A percentile compares a stretch with the other conserved stretches of the same genome.
Conservation (phyloP, 179 eudicot species). For the Drosera spatulata region DNA sequence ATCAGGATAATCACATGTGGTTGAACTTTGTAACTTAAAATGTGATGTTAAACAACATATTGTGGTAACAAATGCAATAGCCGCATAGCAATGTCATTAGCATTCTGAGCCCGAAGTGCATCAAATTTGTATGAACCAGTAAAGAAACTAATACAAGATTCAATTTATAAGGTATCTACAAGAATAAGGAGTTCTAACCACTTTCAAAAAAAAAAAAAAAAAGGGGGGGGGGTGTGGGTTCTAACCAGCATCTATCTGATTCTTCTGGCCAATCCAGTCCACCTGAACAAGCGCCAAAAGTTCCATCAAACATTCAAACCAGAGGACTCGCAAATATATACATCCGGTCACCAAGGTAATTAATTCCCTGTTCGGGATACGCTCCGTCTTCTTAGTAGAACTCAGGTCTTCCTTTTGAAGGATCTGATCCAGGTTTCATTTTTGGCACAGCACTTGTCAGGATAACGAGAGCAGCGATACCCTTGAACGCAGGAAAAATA, state of each 20-base stretch:
- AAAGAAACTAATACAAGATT: too few relatives aligned
- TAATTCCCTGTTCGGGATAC: slow-evolving; percentile 69
- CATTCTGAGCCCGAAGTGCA: too few relatives aligned
- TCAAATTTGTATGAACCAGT: too few relatives aligned
- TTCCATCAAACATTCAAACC: slow-evolving; percentile 1
- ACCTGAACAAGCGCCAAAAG: slow-evolving; percentile 33
- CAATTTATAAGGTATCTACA: background rate
- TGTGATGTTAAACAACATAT: too few relatives aligned
- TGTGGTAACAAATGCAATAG: too few relatives aligned
- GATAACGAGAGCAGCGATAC: slow-evolving; percentile 50
- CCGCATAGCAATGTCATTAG: too few relatives aligned
- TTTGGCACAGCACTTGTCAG: slow-evolving; percentile 90
- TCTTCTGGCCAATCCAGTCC: slow-evolving; percentile 98
- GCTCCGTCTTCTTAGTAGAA: slow-evolving; percentile 77
- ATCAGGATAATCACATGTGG: background rate
- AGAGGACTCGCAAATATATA: background rate
- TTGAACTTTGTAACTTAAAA: too few relatives aligned
- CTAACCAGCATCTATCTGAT: slow-evolving; percentile 90
- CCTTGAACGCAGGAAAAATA: slow-evolving; percentile 22
- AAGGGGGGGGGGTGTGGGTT: too few relatives aligned
- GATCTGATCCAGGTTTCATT: slow-evolving; percentile 88
- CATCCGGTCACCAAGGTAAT: background rate
- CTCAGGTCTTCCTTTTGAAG: slow-evolving; percentile 66
- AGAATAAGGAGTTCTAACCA: slow-evolving; percentile 5
- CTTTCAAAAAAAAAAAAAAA: too few relatives aligned